Evolutionary conservation across 768 basidiomycete species (phyloP), one percentile per base, ranked within the genome.

Genomic region (Boletus rex-veris): DNA sequence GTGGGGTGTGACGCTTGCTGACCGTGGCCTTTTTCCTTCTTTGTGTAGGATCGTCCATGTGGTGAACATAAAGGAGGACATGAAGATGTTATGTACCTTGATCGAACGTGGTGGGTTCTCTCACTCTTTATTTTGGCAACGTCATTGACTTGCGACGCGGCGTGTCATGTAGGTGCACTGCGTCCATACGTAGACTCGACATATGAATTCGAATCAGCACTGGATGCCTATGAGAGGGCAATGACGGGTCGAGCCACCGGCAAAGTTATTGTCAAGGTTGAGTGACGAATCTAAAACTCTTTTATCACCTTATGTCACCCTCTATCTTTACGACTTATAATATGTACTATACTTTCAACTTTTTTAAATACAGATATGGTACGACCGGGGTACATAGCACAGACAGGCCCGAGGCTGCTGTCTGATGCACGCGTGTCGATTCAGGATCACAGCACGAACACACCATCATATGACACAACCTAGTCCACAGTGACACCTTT

Each of bases 401-500:
- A 24, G 24, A 24, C 5, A 6, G 24, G 24, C 24, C 24, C 24
- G 24, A 24, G 24, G 24, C 24, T 24, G 24, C 24, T 24, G 24
- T 5, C 5, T 24, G 24, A 1, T 24, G 28, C 8, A 28, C 28
- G 28, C 28, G 28, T 28, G 28, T 8, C 7, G 7, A 28, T 28
- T 8, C 28, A 28, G 28, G 7, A 28, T 28, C 7, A 28, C 1
- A 1, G 26, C 7, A 8, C 24, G 5, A 24, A 24, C 21, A 24
- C 21, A 4, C 21, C 21, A 24, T 24, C 21, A 24, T 24, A 24
- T 24, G 21, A 24, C 21, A 24, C 21, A 24, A 24, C 21, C 21
- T 67, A 80, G 63, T 87, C 86, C 50, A 87, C 83, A 24, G 75
- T 77, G 30, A 88, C 83, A 9, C 83, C 85, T 56, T 74, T 77